A percentile compares a stretch with the other conserved stretches of the same genome.
Evolutionary conservation across 2,329 filamentous ascomycete genomes (phyloP).

Genomic region (Aspergillus novoparasiticus): DNA sequence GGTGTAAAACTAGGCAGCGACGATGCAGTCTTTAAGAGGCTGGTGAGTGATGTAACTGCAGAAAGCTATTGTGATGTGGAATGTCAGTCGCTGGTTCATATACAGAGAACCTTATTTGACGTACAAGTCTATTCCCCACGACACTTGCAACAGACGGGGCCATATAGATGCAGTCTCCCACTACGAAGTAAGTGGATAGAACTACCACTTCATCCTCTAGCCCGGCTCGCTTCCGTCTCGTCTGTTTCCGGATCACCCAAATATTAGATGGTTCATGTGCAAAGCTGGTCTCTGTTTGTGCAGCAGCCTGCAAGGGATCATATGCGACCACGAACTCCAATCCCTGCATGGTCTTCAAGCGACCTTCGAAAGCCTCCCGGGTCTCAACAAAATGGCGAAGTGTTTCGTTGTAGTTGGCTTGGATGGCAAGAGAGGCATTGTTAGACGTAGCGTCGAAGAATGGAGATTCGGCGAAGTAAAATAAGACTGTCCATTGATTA

Average conservation of each 20-base stretch:
- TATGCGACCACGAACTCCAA: slow-evolving; percentile 62
- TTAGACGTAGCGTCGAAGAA: slow-evolving; percentile 65
- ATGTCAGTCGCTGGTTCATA: not conserved
- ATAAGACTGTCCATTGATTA: slow-evolving; percentile 50
- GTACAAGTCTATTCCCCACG: slow-evolving; percentile 56
- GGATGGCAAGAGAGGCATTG: slow-evolving; percentile 59
- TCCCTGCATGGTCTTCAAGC: slow-evolving; percentile 57
- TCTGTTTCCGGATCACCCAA: slow-evolving; percentile 65
- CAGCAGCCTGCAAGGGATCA: slow-evolving; percentile 55
- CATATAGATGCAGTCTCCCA: slow-evolving; percentile 64
- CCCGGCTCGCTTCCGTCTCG: slow-evolving; percentile 47
- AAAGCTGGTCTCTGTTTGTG: slow-evolving; percentile 43
- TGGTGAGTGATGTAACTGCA: slow-evolving; percentile 58
- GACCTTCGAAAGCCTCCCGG: slow-evolving; percentile 58
- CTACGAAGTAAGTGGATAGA: slow-evolving; percentile 61
- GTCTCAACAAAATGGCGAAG: slow-evolving; percentile 56
- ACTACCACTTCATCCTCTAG: slow-evolving; percentile 54
- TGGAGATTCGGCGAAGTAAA: slow-evolving; percentile 64
- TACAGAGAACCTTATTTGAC: slow-evolving; percentile 17
- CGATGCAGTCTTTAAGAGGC: slow-evolving; percentile 57
- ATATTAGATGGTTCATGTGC: slow-evolving; percentile 53
- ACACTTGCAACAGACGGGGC: slow-evolving; percentile 63
- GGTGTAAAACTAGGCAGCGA: slow-evolving; percentile 60
- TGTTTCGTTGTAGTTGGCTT: slow-evolving; percentile 53
- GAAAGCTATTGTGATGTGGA: slow-evolving; percentile 47